A percentile compares a stretch with the other conserved stretches of the same genome.
Conservation (phyloP, 208 protist species). For the Leishmania turanica region DNA sequence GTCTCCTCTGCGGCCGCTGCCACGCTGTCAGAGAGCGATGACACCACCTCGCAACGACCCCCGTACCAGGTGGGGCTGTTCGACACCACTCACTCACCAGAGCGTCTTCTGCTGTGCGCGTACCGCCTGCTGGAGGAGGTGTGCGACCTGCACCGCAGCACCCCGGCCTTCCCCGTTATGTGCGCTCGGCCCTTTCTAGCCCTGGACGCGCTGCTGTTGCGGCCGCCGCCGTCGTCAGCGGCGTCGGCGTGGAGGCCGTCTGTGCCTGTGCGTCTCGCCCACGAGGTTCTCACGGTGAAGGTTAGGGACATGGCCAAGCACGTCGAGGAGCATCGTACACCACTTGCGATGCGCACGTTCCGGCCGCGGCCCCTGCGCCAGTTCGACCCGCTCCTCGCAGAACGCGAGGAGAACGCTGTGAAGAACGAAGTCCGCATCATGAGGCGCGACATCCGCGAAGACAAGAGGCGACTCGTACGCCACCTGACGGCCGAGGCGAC, state of each 20-base stretch:
- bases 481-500: conserved; percentile 80
- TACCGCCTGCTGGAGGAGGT: conserved; percentile 63
- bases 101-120: conserved; percentile 54
- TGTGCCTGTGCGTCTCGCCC: conserved; percentile 39
- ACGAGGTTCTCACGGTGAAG: conserved; percentile 43
- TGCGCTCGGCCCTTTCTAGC: conserved; percentile 48
- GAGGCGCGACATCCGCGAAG: conserved; percentile 80
- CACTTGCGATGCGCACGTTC: conserved; percentile 85
- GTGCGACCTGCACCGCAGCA: conserved; percentile 43
- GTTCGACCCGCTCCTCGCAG: conserved; percentile 82
- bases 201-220: conserved; percentile 44
- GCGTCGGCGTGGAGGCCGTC: conserved; percentile 38
- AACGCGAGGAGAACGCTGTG: conserved; percentile 49
- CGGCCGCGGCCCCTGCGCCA: conserved; percentile 81
- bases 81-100: conserved; percentile 31
- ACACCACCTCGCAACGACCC: conserved; percentile 2
- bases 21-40: background rate
- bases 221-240: background rate
- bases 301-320: conserved; percentile 25
- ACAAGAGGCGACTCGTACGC: conserved; percentile 85
- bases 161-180: conserved; percentile 63
- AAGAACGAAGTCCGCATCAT: conserved; percentile 72
- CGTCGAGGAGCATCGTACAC: conserved; percentile 54
- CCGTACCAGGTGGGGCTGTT: conserved; percentile 37
- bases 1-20: background rate